Evolutionary conservation across 441 rosid species (phyloP).

Genomic region (Flueggea neowawraea): DNA sequence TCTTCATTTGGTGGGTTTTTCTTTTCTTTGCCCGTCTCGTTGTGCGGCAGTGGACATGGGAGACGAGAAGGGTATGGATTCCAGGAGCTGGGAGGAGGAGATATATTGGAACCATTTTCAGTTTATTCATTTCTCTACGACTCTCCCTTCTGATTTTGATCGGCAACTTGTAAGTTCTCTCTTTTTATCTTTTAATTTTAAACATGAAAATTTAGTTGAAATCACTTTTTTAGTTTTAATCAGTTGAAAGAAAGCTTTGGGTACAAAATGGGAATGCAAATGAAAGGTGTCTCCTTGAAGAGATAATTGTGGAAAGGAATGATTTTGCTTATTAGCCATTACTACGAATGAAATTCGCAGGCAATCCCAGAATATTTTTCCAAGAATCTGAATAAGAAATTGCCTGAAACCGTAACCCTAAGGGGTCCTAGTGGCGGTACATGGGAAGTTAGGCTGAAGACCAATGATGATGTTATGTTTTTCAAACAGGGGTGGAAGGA

Average conservation of each 20-base stretch:
- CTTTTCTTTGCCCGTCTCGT: too few species aligned
- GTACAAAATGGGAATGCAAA: too few species aligned
- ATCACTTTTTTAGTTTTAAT: too few species aligned
- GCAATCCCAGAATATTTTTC: conserved; percentile 29
- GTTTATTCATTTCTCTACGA: conserved; percentile 24
- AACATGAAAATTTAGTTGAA: not conserved
- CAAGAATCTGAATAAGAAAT: conserved; percentile 22
- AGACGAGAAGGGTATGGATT: conserved; percentile 9
- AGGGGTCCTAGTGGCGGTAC: conserved; percentile 23
- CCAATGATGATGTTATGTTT: conserved; percentile 13
- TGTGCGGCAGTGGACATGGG: not conserved
- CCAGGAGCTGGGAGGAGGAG: conserved; percentile 32
- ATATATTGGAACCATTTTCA: conserved; percentile 37
- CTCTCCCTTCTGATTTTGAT: conserved; percentile 22
- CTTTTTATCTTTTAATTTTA: not conserved
- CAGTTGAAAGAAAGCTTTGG: too few species aligned
- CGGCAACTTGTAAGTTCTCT: conserved; percentile 26
- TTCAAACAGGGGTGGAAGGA: conserved; percentile 32
- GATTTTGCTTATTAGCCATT: not conserved
- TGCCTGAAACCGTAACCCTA: conserved; percentile 19
- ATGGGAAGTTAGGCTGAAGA: conserved; percentile 26
- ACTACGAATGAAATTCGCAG: conserved; percentile 3
- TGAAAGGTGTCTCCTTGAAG: too few species aligned
- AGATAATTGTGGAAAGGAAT: not conserved
- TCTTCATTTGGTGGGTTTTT: too few species aligned